Evolutionary conservation across 169 alveolate genomes (phyloP).

Genomic region (Cyclospora cayetanensis): DNA sequence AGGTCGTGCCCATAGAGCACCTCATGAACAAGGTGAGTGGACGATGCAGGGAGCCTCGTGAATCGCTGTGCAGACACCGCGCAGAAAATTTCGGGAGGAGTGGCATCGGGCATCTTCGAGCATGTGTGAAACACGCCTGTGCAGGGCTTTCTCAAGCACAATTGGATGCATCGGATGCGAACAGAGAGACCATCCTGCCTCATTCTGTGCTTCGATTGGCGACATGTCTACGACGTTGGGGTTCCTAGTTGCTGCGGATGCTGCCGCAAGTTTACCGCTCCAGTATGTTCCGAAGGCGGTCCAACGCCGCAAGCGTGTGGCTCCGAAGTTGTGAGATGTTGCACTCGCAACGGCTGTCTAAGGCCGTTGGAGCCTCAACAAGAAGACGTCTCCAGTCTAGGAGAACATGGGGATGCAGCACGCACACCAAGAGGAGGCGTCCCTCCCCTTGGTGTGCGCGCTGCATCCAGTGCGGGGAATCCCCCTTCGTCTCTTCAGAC

Average conservation of each 20-base stretch:
- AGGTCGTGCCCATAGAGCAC: conserved; percentile 24
- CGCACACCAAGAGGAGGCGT: not conserved
- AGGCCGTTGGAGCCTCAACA: not conserved
- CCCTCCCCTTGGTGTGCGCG: not conserved
- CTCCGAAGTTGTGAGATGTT: not conserved
- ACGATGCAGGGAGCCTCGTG: no score
- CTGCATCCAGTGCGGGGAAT: not conserved
- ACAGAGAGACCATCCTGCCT: conserved; percentile 65
- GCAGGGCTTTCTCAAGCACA: conserved; percentile 69
- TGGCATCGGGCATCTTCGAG: no score
- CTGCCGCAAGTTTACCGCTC: conserved; percentile 1
- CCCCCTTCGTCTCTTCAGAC: conserved; percentile 37
- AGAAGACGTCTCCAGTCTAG: not conserved
- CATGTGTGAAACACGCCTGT: no score
- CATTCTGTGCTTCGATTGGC: conserved; percentile 70
- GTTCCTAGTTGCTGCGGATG: conserved; percentile 22
- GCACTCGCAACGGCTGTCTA: conserved; percentile 24
- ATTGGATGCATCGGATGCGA: conserved; percentile 68
- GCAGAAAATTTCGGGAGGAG: no score
- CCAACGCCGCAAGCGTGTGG: conserved; percentile 1
- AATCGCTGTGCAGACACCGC: no score
- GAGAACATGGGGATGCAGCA: not conserved
- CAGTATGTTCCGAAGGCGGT: not conserved
- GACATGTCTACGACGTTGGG: conserved; percentile 24
- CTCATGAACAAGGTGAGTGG: conserved; percentile 51